A percentile compares a stretch with the other conserved stretches of the same genome.
phyloP scores from a whole-genome alignment of 2,329 filamentous ascomycete species.

The Thermothelomyces thermophilus region DNA sequence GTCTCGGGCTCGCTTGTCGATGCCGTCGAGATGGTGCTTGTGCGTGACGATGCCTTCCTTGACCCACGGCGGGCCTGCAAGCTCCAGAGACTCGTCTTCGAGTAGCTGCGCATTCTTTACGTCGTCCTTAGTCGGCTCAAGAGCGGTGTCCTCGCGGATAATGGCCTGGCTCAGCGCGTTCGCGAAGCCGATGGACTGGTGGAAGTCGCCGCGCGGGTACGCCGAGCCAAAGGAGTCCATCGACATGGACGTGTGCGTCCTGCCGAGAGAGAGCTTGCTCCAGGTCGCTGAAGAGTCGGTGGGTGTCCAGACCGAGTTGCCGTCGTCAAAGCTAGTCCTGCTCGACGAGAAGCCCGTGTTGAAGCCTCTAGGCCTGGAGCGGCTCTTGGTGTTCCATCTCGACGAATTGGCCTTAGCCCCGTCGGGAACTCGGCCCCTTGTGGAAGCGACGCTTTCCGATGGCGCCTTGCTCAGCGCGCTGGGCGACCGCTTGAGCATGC shows the following conservation, averaged over 20 bases:
- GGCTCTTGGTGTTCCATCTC: constrained; percentile 78
- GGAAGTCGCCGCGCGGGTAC: constrained; percentile 72
- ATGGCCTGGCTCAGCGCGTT: constrained; percentile 96
- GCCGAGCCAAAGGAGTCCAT: constrained; percentile 82
- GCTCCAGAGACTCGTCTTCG: constrained; percentile 86
- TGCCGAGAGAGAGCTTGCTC: constrained; percentile 88
- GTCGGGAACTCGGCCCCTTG: constrained; percentile 65
- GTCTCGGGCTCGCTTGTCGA: constrained; percentile 89
- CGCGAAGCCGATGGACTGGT: constrained; percentile 95
- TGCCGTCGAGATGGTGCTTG: constrained; percentile 88
- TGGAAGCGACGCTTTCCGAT: constrained; percentile 67
- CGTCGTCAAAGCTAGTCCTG: constrained; percentile 88
- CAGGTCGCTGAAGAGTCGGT: constrained; percentile 80
- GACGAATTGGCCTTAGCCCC: constrained; percentile 46
- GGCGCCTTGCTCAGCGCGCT: constrained; percentile 90
- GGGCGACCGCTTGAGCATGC: constrained; percentile 74
- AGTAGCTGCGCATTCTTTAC: constrained; percentile 59
- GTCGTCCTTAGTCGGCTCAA: constrained; percentile 49
- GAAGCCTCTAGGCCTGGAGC: constrained; percentile 70
- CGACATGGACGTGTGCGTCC: constrained; percentile 85
- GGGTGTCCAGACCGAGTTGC: constrained; percentile 85
- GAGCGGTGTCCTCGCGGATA: constrained; percentile 71
- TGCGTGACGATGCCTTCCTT: constrained; percentile 95
- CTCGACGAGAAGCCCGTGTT: constrained; percentile 81
- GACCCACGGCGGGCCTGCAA: constrained; percentile 92